Base-by-base conservation (phyloP, 1,284 basidiomycete species). In the Veloporphyrellus conicus region DNA sequence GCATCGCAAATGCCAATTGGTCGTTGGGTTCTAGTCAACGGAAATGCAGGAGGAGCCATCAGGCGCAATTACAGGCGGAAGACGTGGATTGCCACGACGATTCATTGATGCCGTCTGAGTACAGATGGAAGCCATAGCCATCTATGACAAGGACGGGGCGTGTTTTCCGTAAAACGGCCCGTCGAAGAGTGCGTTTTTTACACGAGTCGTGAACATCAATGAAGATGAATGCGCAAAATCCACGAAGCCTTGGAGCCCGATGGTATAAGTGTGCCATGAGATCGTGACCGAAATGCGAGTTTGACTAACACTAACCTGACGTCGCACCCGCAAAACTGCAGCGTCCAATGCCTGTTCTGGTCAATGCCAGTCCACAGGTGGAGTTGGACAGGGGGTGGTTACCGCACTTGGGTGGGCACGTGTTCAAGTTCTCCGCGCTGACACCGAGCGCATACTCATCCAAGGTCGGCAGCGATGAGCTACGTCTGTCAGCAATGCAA, bases 401-500 rank as follows among this genome's bases (percentile, higher is more conserved):
- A 8, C 23, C 23, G 23, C 6, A n/a, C 16, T 16, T 6, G n/a
- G 32, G 11, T 6, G 7, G n/a, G 19, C 33, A 41, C 52, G 53
- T 47, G 52, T 16, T 45, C 27, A 34, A 25, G 23, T 25, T 5
- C 23, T 25, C 4, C 23, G 23, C 4, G 8, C 23, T 25, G 8
- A 25, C 4, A 25, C 4, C 5, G 23, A 25, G 23, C 4, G 8
- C 23, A 25, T 25, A 25, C 23, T 4, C 23, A 25, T 25, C 8
- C n/a, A n/a, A n/a, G 23, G 19, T 19, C 11, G 12, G 19, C 7
- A 22, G 35, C 19, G 20, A 86, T 84, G 81, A 80, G 57, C 62
- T 76, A 80, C 55, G 75, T 87, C 37, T 91, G 87, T 61, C 88
- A 90, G 63, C 88, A 91, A 70, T 91, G 87, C 74, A 89, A 89